These are phyloP conservation scores for Colletotrichum incanum DNA, from an alignment of 2,329 filamentous ascomycete genomes.

Conservation along the genomic window DNA sequence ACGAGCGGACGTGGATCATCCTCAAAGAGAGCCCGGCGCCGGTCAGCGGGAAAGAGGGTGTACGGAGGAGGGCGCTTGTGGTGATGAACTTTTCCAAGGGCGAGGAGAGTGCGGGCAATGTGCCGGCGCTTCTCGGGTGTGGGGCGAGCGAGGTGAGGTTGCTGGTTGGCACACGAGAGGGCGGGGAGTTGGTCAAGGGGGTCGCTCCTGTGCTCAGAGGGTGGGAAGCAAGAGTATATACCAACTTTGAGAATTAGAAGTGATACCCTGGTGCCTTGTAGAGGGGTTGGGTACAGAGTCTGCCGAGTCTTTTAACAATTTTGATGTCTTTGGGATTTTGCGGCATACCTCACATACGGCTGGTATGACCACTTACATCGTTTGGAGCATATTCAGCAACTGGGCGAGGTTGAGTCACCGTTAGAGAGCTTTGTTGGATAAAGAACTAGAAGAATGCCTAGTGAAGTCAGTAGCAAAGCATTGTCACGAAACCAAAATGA, in stretches of 20 bases:
- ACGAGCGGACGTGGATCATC: conserved; percentile 72
- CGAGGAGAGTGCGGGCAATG: conserved; percentile 48
- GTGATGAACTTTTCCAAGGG: conserved; percentile 64
- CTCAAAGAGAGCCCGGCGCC: conserved; percentile 55
- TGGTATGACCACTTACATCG: neutral
- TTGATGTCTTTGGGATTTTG: neutral
- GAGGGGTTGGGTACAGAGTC: neutral
- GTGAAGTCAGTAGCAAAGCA: no score
- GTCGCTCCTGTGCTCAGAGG: conserved; percentile 41
- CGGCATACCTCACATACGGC: neutral
- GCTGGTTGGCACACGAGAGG: conserved; percentile 48
- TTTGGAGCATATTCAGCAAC: neutral
- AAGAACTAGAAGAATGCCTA: neutral
- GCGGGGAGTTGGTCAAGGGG: conserved; percentile 9
- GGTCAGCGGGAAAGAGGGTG: conserved; percentile 40
- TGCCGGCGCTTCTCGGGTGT: conserved; percentile 46
- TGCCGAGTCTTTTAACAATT: neutral
- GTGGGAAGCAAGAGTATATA: conserved; percentile 51
- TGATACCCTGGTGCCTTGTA: neutral
- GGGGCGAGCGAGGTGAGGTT: conserved; percentile 43
- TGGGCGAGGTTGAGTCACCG: neutral
- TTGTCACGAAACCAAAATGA: neutral
- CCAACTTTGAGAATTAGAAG: conserved; percentile 43
- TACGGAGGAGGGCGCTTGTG: conserved; percentile 55
- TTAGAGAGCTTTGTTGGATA: neutral